Conservation (phyloP, 2,329 filamentous ascomycete genomes). For the Pleurostoma richardsiae region DNA sequence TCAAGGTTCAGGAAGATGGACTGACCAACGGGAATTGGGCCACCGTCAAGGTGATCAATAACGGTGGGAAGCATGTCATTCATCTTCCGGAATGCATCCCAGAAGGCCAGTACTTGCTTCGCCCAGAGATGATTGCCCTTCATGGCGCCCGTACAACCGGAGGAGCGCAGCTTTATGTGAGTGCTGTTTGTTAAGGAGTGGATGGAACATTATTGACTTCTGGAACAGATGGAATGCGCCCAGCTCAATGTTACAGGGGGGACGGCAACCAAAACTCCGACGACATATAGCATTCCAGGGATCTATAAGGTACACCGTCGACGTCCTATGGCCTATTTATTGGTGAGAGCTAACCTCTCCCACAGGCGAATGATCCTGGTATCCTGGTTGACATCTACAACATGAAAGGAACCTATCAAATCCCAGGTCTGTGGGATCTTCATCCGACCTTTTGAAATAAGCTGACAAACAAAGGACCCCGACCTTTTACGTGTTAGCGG, state of each 20-base stretch:
- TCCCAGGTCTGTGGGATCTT: too few species aligned
- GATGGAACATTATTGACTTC: background rate
- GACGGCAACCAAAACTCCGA: conserved; percentile 8
- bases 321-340: background rate
- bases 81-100: conserved; percentile 20
- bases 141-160: conserved; percentile 17
- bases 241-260: conserved; percentile 18
- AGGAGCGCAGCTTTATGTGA: conserved; percentile 19
- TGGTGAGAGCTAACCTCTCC: background rate
- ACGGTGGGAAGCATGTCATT: conserved; percentile 30
- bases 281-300: conserved; percentile 6
- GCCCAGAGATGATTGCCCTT: conserved; percentile 22
- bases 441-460: too few species aligned
- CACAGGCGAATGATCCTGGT: conserved; percentile 4
- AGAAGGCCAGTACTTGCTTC: conserved; percentile 22
- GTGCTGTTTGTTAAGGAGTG: background rate
- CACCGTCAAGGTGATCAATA: conserved; percentile 37
- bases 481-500: too few species aligned
- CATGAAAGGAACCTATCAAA: background rate
- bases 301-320: conserved; percentile 2
- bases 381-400: conserved; percentile 6
- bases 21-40: conserved; percentile 34
- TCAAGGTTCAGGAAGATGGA: conserved; percentile 40
- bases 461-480: too few species aligned
- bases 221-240: conserved; percentile 12